Base-by-base conservation (phyloP, 2,329 filamentous ascomycete species). In the Diplodia seriata region DNA sequence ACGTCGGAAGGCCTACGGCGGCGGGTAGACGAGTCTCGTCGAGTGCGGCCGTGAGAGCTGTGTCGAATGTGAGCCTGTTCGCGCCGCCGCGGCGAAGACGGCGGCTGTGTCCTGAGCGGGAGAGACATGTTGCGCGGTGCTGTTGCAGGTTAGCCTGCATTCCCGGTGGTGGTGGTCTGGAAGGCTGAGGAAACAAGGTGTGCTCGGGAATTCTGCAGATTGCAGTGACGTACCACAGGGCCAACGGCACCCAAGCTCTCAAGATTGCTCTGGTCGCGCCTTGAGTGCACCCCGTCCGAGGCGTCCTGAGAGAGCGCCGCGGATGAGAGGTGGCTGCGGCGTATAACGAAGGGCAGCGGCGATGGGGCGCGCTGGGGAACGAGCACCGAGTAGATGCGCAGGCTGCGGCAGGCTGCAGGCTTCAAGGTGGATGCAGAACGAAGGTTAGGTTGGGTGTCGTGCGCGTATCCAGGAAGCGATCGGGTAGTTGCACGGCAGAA, bases 1-100 rank as follows among this genome's bases (percentile, higher is more conserved):
- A 91, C 82, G 76, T 96, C 92, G 68, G 85, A 85, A 57, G 88
- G 87, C 68, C 86, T 86, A 72, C 90, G 88, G 71, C 90, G 88
- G 74, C 91, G 87, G 66, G 89, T 87, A 31, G 87, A 85, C 53
- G 90, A 90, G 71, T 89, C 88, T 73, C 90, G 86, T 78, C 91
- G 92, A 68, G 83, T 74, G 62, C 75, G 73, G 47, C 40, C 50
- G 56, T 57, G 54, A 15, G 65, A 62, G 20, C 53, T 59, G 55
- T 57, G 65, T 20, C 47, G 65, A 18, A 49, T 59, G 31, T 62
- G 56, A 20, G 29, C 33, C 14, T 61, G 65, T 23, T 59, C 65
- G 55, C 87, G 64, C 73, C 85, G 86, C 67, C 67, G 67, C 84
- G 57, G 84, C 70, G 88, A 85, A 72, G 85, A 85, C 68, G 83